These are phyloP conservation scores for Pholiota conissans DNA, from an alignment of 768 basidiomycete species.

Conservation along the genomic window DNA sequence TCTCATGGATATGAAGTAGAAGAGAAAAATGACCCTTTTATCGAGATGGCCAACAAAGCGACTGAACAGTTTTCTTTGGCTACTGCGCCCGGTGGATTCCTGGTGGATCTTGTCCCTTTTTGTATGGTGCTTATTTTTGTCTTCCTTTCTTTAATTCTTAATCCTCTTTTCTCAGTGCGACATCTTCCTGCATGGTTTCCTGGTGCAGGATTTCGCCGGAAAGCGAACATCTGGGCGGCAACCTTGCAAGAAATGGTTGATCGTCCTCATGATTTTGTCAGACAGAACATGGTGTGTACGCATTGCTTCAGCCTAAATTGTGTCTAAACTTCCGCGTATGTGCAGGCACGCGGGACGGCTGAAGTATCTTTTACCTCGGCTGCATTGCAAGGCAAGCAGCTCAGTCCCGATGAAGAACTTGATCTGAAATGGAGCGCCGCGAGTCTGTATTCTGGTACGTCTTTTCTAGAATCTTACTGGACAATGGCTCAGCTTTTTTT, in stretches of 20 bases:
- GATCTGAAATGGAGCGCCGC: slow-evolving; percentile 68
- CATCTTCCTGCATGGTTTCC: slow-evolving; percentile 66
- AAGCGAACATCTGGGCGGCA: slow-evolving; percentile 50
- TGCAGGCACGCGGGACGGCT: slow-evolving; percentile 59
- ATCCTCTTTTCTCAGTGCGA: slow-evolving; percentile 39
- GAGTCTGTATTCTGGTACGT: slow-evolving; percentile 53
- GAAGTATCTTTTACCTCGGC: slow-evolving; percentile 58
- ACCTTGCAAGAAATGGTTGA: slow-evolving; percentile 58
- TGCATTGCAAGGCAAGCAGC: slow-evolving; percentile 49
- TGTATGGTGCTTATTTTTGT: slow-evolving; percentile 30
- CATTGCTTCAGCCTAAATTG: slow-evolving; percentile 3
- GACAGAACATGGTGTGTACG: slow-evolving; percentile 62
- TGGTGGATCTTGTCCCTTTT: slow-evolving; percentile 52
- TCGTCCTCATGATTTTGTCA: slow-evolving; percentile 55
- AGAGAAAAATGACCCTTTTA: slow-evolving; percentile 50
- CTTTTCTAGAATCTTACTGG: background rate
- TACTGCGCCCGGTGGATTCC: slow-evolving; percentile 50
- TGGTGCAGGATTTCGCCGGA: slow-evolving; percentile 56
- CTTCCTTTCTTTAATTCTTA: background rate
- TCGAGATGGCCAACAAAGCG: slow-evolving; percentile 52
- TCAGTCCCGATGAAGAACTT: slow-evolving; percentile 55
- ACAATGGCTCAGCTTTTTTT: background rate
- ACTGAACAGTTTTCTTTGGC: slow-evolving; percentile 55
- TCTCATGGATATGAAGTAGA: slow-evolving; percentile 56
- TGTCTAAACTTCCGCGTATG: background rate